Percentiles rank a stretch among this genome's conserved stretches.
Evolutionary conservation across 73 alveolate species (phyloP).

Genomic region (Uronychia binucleata): DNA sequence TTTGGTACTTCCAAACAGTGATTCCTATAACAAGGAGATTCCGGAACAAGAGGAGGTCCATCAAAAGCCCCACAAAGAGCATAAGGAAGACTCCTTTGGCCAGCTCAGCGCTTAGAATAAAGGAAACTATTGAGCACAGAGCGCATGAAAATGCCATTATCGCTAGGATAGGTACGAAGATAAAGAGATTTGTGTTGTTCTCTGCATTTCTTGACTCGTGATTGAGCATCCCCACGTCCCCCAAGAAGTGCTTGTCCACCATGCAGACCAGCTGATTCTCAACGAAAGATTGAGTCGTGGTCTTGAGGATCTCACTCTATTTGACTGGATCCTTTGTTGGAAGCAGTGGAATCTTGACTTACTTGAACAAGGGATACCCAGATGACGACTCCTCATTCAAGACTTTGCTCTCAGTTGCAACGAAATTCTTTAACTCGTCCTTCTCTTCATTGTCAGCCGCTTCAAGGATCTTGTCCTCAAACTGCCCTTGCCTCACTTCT

Average conservation of each 20-base stretch:
- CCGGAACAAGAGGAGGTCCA: neutral
- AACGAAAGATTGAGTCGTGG: neutral
- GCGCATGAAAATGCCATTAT: neutral
- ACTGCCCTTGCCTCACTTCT: neutral
- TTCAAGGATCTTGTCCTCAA: neutral
- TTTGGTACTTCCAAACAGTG: neutral
- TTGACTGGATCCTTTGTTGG: neutral
- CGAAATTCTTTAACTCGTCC: neutral
- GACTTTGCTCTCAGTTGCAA: too few species aligned
- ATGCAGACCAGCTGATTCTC: neutral
- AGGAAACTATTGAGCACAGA: neutral
- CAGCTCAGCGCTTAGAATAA: neutral
- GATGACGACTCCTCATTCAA: neutral
- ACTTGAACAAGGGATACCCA: neutral
- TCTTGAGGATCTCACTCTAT: neutral
- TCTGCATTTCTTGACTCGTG: neutral
- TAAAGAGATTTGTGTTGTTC: neutral
- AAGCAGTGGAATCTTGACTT: neutral
- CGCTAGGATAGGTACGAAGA: neutral
- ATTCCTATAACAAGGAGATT: neutral
- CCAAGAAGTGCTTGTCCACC: neutral
- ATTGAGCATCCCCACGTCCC: neutral
- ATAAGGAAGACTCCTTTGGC: neutral
- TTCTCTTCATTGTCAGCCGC: neutral
- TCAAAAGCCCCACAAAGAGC: neutral